Evolutionary conservation across 169 alveolate genomes (phyloP).

Genomic region (Eimeria sp.): DNA sequence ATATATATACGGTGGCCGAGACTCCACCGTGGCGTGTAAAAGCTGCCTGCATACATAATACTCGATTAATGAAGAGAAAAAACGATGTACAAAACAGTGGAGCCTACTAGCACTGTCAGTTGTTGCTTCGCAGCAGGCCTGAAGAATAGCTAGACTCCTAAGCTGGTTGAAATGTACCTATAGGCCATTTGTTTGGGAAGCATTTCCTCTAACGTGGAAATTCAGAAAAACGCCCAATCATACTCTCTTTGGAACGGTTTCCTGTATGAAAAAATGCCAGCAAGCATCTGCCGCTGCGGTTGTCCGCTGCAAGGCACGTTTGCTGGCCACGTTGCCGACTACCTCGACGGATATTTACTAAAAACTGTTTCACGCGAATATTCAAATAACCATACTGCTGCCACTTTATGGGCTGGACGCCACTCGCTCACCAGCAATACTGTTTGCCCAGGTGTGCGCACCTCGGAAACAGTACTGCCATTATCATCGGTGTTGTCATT

Average conservation of each 20-base stretch:
- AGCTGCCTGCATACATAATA: no score
- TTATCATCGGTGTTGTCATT: not conserved
- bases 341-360: not conserved
- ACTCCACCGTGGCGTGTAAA: no score
- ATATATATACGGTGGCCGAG: no score
- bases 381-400: not conserved
- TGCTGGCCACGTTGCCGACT: not conserved
- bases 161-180: not conserved
- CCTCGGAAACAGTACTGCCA: not conserved
- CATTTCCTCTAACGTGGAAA: not conserved
- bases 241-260: not conserved
- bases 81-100: not conserved
- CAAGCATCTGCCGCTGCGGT: not conserved
- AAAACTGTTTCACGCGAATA: not conserved
- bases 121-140: not conserved
- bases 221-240: not conserved
- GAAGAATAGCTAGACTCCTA: not conserved
- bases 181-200: not conserved
- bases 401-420: not conserved
- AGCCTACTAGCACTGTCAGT: not conserved
- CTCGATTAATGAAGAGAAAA: not conserved
- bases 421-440: no score
- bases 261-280: not conserved
- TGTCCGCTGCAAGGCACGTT: not conserved
- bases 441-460: no score